Evolutionary conservation across 768 basidiomycete genomes (phyloP).

Genomic region (Neoboletus magnificus): DNA sequence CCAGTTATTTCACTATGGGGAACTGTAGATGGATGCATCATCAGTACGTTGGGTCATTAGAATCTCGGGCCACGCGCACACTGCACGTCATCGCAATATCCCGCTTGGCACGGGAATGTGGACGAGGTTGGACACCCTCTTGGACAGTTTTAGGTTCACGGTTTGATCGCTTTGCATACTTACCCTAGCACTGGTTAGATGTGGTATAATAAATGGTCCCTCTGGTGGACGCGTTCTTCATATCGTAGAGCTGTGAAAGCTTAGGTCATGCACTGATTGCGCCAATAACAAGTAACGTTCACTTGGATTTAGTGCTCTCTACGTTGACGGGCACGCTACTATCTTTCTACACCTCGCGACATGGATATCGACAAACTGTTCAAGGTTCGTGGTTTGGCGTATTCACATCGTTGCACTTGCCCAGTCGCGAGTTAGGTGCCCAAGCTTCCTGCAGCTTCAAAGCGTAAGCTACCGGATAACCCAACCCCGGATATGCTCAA

Average conservation of each 20-base stretch:
- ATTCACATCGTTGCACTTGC: background rate
- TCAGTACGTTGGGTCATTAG: constrained; percentile 30
- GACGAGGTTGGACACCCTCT: constrained; percentile 4
- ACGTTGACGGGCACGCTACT: background rate
- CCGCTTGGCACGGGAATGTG: constrained; percentile 3
- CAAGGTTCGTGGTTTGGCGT: constrained; percentile 33
- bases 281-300: background rate
- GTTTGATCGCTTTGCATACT: background rate
- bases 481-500: constrained; percentile 82
- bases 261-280: constrained; percentile 13
- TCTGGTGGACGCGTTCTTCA: background rate
- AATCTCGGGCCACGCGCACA: constrained; percentile 24
- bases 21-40: constrained; percentile 3
- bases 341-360: background rate
- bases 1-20: background rate
- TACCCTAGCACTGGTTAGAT: constrained; percentile 3
- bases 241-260: background rate
- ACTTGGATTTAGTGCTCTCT: background rate
- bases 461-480: constrained; percentile 72
- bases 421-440: constrained; percentile 46
- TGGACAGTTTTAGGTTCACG: background rate
- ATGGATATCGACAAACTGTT: constrained; percentile 53
- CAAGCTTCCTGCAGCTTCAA: constrained; percentile 61
- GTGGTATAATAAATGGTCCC: background rate
- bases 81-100: constrained; percentile 8